Evolutionary conservation across 2,329 filamentous ascomycete species (phyloP), one percentile per base, ranked within the genome.

Genomic region (Aspergillus aculeatinus): DNA sequence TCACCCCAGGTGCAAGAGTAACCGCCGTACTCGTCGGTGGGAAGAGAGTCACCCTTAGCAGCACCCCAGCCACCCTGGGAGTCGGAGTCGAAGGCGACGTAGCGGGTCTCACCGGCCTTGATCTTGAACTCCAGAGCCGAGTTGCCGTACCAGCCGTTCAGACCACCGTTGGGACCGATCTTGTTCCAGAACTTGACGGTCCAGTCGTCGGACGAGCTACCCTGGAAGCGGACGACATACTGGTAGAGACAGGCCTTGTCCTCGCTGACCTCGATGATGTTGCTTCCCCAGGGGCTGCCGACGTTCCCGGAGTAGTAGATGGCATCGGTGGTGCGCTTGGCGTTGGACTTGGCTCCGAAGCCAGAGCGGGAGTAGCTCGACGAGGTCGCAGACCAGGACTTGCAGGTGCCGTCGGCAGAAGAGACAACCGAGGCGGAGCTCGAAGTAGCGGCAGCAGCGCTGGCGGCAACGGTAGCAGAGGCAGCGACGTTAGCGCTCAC

Each of bases 1-100:
- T 78, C 76, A 65, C 75, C 75, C 75, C 75, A 78, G 65, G 75
- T 77, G 65, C 67, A 70, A n/a, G 73, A 67, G 52, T 73, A 76
- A 6, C 66, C 63, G 48, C 76, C 75, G 50, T 61, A 67, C 6
- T 55, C 9, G 56, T 68, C 65, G 27, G 57, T 69, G 56, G 74
- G 73, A 11, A 75, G 65, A 21, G 55, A 47, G 27, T 66, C 63
- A 44, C 70, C 68, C 51, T 65, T 62, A 48, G 65, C 59, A 48
- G 73, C 74, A 64, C 73, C 68, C 68, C 74, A 77, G 53, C 67
- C 73, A 70, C 75, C 76, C 62, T 72, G 68, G 14, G 75, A 69
- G 62, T 78, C 60, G 48, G 69, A 64, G 55, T 77, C 76, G 57
- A 77, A 67, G 51, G 76, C 76, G 19, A 78, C 70, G 62, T 70